Percentiles rank a stretch among this genome's conserved stretches.
These are phyloP conservation scores for Solanum habrochaites DNA, from an alignment of 257 asterid genomes.

Conservation along the genomic window DNA sequence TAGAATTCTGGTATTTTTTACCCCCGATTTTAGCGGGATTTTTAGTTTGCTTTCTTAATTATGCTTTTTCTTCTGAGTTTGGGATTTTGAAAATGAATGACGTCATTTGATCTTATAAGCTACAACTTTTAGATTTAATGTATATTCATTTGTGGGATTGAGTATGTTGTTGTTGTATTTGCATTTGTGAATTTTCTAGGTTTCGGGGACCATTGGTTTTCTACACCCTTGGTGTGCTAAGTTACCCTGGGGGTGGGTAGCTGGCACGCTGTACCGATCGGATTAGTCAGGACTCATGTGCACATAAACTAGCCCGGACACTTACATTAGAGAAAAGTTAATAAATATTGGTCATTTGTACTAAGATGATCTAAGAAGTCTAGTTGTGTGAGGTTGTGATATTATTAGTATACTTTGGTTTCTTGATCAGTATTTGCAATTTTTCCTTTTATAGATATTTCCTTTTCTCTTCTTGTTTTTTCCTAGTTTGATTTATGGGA, in stretches of 20 bases:
- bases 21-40: not conserved
- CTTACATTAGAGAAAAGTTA: not conserved
- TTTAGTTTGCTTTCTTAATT: not conserved
- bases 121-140: not conserved
- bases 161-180: not conserved
- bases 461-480: not conserved
- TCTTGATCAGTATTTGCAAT: not conserved
- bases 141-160: not conserved
- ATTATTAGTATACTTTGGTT: not conserved
- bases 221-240: not conserved
- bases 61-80: not conserved
- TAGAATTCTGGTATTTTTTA: not conserved
- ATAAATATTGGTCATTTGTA: not conserved
- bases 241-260: not conserved
- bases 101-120: not conserved
- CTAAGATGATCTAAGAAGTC: not conserved
- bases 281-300: not conserved
- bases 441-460: not conserved
- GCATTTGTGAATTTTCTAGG: not conserved
- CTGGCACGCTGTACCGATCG: not conserved
- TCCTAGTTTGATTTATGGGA: not conserved
- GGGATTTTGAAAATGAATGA: not conserved
- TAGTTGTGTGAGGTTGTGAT: not conserved
- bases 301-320: not conserved
- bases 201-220: not conserved